Evolutionary conservation across 2,329 filamentous ascomycete genomes (phyloP).

Genomic region (Colletotrichum karsti): DNA sequence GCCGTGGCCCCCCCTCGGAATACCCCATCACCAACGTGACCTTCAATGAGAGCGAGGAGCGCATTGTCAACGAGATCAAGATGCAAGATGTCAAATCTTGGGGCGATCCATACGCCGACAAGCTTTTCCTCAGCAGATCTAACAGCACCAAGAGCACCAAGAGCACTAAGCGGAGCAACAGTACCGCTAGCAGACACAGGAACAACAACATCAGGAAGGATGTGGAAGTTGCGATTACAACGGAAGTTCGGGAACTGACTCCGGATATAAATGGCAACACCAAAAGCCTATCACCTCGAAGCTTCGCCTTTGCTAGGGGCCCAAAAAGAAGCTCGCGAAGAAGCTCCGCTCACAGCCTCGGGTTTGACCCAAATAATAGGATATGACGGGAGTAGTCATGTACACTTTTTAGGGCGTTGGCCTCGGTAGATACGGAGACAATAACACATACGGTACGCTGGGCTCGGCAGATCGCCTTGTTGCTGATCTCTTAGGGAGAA

Average conservation of each 20-base stretch:
- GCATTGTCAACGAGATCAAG: constrained; percentile 52
- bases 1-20: constrained; percentile 39
- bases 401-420: no score
- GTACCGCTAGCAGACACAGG: background rate
- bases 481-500: no score
- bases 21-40: constrained; percentile 48
- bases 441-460: no score
- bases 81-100: constrained; percentile 38
- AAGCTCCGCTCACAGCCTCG: background rate
- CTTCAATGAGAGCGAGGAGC: constrained; percentile 46
- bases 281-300: background rate
- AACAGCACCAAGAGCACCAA: background rate
- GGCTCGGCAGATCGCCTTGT: no score
- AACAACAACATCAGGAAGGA: background rate
- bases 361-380: background rate
- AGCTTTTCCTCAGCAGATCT: background rate
- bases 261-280: background rate
- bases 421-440: no score
- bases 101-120: constrained; percentile 57
- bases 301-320: constrained; percentile 1
- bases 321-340: background rate
- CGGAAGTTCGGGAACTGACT: background rate
- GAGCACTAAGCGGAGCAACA: background rate
- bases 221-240: background rate
- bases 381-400: background rate